Base-by-base conservation (phyloP, 495 filamentous ascomycete genomes). In the Parathielavia hyrcaniae region DNA sequence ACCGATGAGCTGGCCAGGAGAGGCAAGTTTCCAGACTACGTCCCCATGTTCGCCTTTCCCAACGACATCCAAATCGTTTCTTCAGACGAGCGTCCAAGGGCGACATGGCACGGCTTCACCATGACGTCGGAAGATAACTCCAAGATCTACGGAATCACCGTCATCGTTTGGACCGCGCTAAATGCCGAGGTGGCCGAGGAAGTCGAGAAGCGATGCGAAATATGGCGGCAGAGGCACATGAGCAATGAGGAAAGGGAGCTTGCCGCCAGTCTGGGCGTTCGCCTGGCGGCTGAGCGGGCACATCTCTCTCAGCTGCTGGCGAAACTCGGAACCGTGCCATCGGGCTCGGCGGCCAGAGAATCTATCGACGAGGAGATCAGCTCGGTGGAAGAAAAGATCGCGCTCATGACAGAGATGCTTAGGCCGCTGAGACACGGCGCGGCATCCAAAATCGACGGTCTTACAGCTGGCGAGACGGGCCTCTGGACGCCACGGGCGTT, bases 31-130 rank as follows among this genome's bases (percentile, higher is more conserved):
- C 93, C 93, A 4, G 92, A 98, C 67, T 97, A 96, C 64, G 89
- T 98, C 39, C 93, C 93, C 26, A 97, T 98, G 93, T 98, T 97
- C 66, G 91, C 93, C 20, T 98, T 97, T 65, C 93, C 93, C 30
- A 96, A 98, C 70, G 93, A 98, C 72, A 89, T 98, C 64, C 89
- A 90, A 56, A 92, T 98, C 51, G 88, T 97, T 9, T 96, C 93
- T 10, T 90, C 90, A 2, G 93, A 98, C 66, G 91, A 97, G 67
- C 81, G 90, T 59, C 93, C 93, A 2, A 79, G 91, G 54, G 87
- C 93, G 44, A 96, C 92, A 20, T 98, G 93, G 93, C 93, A 98
- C 77, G 93, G 93, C 43, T 98, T 97, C 69, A 90, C 89, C 57
- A 97, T 98, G 93, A 98, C 93, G 5, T 88, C 86, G 43, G 86